These are phyloP conservation scores for Collybiopsis luxurians DNA, from an alignment of 768 basidiomycete genomes.

Conservation along the genomic window DNA sequence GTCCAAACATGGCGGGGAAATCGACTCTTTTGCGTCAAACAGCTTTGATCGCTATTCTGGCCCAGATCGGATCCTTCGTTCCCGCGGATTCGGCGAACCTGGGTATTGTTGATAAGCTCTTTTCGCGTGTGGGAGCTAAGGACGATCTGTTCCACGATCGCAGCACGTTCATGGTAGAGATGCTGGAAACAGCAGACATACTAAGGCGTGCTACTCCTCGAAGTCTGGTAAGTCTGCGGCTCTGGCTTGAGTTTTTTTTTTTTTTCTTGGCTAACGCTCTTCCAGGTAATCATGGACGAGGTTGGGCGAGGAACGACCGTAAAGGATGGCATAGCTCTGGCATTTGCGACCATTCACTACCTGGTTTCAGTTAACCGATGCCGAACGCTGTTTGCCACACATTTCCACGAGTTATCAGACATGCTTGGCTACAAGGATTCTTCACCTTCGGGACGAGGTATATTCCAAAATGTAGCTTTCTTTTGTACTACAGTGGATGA, in stretches of 20 bases:
- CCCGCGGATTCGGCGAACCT: constrained; percentile 80
- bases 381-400: constrained; percentile 95
- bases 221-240: constrained; percentile 63
- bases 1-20: constrained; percentile 96
- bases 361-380: constrained; percentile 68
- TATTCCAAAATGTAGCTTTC: constrained; percentile 69
- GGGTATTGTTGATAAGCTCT: constrained; percentile 88
- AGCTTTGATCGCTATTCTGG: constrained; percentile 85
- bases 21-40: constrained; percentile 91
- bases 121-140: constrained; percentile 92
- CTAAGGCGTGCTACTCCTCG: constrained; percentile 76
- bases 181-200: constrained; percentile 93
- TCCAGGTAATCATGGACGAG: constrained; percentile 98
- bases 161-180: constrained; percentile 99
- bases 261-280: background rate
- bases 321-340: constrained; percentile 89
- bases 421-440: constrained; percentile 63
- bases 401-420: constrained; percentile 91
- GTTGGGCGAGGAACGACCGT: constrained; percentile 96
- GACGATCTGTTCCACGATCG: constrained; percentile 93
- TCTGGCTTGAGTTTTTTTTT: background rate
- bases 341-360: constrained; percentile 87
- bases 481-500: constrained; percentile 90
- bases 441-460: constrained; percentile 37
- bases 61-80: constrained; percentile 91